Evolutionary conservation across 2,329 filamentous ascomycete species (phyloP), one percentile per base, ranked within the genome.

Genomic region (Cryphonectria carpinicola): DNA sequence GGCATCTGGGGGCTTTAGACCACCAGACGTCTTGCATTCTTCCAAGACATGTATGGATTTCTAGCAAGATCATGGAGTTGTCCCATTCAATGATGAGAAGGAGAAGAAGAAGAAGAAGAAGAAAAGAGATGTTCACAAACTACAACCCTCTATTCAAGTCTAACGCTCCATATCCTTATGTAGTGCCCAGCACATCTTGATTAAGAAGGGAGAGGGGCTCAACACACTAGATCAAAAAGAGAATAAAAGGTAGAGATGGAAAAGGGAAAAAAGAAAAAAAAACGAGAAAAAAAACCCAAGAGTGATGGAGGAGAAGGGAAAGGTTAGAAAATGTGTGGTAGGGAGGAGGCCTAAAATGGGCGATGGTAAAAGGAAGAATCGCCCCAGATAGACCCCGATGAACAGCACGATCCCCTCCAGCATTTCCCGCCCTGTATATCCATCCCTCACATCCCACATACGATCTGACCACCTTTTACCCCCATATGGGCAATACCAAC

Each of bases 71-170:
- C 13, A 43, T 43, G 13, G 14, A 43, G 41, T 13, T 17, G 4
- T 43, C 43, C 17, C 6, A 46, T 19, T 46, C 17, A 22, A 43
- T 22, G 46, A 49, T 8, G n/a, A 14, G 14, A 32, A 32, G n/a
- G 46, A 49, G 22, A 49, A 14, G 14, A 32, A 32, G n/a, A 13
- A 7, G 10, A 8, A 22, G 22, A 52, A 52, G 22, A 8, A 25
- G n/a, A 8, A 32, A 17, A 60, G 32, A 60, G 28, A 7, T 28
- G 5, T 61, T 32, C 32, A 39, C 35, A 61, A 11, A 37, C 35
- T 39, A 61, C 58, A 61, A 35, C 56, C 32, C 39, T 61, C 58
- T 61, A 61, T 61, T 39, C 32, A n/a, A 61, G 58, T 61, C 58
- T 61, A 61, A 61, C 58, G 32, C 35, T 61, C 19, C 32, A 61